phyloP scores from a whole-genome alignment of 2,329 filamentous ascomycete species.

The Epichloe bromicola region DNA sequence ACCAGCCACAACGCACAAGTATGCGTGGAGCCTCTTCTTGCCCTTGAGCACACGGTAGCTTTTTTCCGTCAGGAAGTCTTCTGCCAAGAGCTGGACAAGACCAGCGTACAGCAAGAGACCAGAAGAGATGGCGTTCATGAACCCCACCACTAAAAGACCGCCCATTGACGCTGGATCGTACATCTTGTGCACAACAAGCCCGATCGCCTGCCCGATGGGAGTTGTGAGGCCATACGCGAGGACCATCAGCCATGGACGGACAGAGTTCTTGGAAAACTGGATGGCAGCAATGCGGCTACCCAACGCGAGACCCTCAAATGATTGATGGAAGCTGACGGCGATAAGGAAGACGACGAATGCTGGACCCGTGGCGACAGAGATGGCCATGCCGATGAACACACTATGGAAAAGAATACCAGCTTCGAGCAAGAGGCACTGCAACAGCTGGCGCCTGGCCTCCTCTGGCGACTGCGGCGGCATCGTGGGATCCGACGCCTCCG shows the following conservation, averaged over 20 bases:
- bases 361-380: conserved; percentile 68
- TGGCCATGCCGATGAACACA: conserved; percentile 77
- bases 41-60: conserved; percentile 56
- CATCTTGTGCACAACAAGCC: conserved; percentile 61
- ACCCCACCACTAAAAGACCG: conserved; percentile 68
- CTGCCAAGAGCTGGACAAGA: conserved; percentile 70
- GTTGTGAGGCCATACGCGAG: conserved; percentile 66
- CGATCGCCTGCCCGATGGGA: conserved; percentile 72
- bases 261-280: conserved; percentile 59
- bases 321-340: conserved; percentile 75
- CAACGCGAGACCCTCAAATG: conserved; percentile 77
- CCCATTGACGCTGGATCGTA: conserved; percentile 61
- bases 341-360: conserved; percentile 69
- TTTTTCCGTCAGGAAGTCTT: conserved; percentile 67
- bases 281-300: conserved; percentile 76
- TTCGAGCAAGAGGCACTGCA: conserved; percentile 70
- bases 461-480: conserved; percentile 28
- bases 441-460: conserved; percentile 51
- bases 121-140: conserved; percentile 77
- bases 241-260: conserved; percentile 74
- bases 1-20: conserved; percentile 48
- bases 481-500: conserved; percentile 8
- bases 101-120: conserved; percentile 73
- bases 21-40: conserved; percentile 47
- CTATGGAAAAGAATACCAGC: conserved; percentile 77